Base-by-base conservation (phyloP, 345 rosid species). In the Microthlaspi erraticum region DNA sequence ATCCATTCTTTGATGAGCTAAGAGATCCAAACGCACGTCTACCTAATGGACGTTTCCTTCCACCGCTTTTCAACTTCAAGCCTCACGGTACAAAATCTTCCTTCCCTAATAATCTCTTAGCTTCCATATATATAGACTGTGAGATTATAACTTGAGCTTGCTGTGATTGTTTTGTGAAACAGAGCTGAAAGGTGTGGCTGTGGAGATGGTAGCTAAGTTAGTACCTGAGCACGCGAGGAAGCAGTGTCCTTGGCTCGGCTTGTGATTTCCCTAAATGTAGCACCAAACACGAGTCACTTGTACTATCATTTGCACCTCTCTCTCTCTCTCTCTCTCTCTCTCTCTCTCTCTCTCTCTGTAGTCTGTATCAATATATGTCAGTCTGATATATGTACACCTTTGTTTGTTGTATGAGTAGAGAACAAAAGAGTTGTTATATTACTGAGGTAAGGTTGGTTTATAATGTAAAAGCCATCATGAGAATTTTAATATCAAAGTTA, bases 1-100 rank as follows among this genome's bases (percentile, higher is more conserved):
- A 95, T 71, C 98, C 98, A 26, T 95, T 95, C 81, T 95, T 95
- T 72, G 97, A 95, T 14, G 99, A 95, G 82, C 78, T 95, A 46
- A 93, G 96, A 10, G 96, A 92, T 64, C 88, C 82, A 1, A 90
- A 81, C 33, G 75, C 91, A 6, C 85, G 91, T 65, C 64, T 95
- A 72, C 99, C 99, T 53, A 90, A 87, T 55, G 96, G 96, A 29
- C 93, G 91, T 8, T 81, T 87, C 83, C 89, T 92, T 74, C 99
- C 96, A 1, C 96, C 98, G 0, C 77, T 92, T 23, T 88, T 95
- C 77, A 90, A 90, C 82, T 92, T 92, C 37, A 95, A 92, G 75
- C 42, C 96, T 52, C 92, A 92, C 18, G 99, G 97, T 94, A 82
- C 10, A 57, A 1, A 32, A 60, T 45, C 16, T 58, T 32, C 60